Evolutionary conservation across 192 early-diverging fungal genomes (phyloP), one percentile per base, ranked within the genome.

Genomic region (Umbelopsis sp.): DNA sequence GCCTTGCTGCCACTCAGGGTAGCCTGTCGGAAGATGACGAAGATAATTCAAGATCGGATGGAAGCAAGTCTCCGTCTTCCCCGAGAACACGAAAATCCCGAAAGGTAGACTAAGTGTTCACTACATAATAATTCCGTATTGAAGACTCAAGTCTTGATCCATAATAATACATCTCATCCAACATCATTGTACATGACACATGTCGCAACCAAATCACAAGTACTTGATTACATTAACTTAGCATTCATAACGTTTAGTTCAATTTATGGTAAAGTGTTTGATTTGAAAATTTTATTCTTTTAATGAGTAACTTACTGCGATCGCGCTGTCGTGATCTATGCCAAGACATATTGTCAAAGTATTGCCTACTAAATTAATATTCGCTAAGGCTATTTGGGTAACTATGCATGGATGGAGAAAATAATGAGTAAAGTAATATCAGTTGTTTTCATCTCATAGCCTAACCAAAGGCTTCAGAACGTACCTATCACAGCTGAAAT

Each of bases 401-500:
- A 5, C 38, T 41, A 41, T 11, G 5, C 38, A 41, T n/a, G n/a
- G n/a, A n/a, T n/a, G n/a, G n/a, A n/a, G n/a, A n/a, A n/a, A n/a
- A n/a, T n/a, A n/a, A n/a, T n/a, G n/a, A n/a, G n/a, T n/a, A n/a
- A n/a, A n/a, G n/a, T n/a, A n/a, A n/a, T n/a, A n/a, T n/a, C n/a
- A n/a, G n/a, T n/a, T n/a, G n/a, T n/a, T 25, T 54, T 54, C 12
- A 62, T 1, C 3, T 17, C 17, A 12, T 49, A 41, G 16, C 16
- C 20, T 17, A 49, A 21, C 47, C 47, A 41, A 11, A 38, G 36
- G 4, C 20, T 49, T 31, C 1, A 62, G 12, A 2, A 62, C 38
- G 14, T 69, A 75, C n/a, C 68, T 38, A 6, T 45, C 3, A 22
- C 73, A 75, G 21, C 45, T 31, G 21, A 70, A 51, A 11, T 75